Percentiles rank a stretch among this genome's conserved stretches.
phyloP scores from a whole-genome alignment of 2,329 filamentous ascomycete species.

The Arthrobotrys conoides region DNA sequence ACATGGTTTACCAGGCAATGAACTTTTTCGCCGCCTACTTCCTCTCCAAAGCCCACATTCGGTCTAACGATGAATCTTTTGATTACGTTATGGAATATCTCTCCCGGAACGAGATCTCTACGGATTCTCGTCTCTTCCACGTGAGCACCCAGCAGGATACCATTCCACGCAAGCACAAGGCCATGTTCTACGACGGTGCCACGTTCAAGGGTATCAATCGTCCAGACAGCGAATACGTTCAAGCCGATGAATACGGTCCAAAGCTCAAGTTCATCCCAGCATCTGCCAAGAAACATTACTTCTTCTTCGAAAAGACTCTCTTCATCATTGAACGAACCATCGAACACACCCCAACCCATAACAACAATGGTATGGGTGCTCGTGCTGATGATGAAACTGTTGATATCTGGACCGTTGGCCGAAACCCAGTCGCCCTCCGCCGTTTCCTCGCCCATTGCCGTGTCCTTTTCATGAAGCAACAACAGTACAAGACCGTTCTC shows the following conservation, averaged over 20 bases:
- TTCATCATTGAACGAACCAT: conserved; percentile 73
- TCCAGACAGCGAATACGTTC: conserved; percentile 65
- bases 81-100: conserved; percentile 64
- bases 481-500: conserved; percentile 76
- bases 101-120: conserved; percentile 63
- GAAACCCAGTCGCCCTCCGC: conserved; percentile 75
- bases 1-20: conserved; percentile 55
- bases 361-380: conserved; percentile 69
- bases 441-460: conserved; percentile 75
- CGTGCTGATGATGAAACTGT: conserved; percentile 69
- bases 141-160: conserved; percentile 64
- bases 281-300: conserved; percentile 75
- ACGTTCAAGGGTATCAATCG: conserved; percentile 69
- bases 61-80: conserved; percentile 64
- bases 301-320: conserved; percentile 75
- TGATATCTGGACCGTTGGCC: conserved; percentile 75
- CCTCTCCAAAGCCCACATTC: conserved; percentile 64
- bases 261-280: conserved; percentile 76
- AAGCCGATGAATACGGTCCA: conserved; percentile 68
- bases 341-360: conserved; percentile 62
- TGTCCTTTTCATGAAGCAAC: conserved; percentile 72
- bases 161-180: conserved; percentile 62
- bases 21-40: conserved; percentile 63
- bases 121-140: conserved; percentile 64
- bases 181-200: conserved; percentile 64